Base-by-base conservation (phyloP, 768 basidiomycete genomes). In the Kwoniella sp. region DNA sequence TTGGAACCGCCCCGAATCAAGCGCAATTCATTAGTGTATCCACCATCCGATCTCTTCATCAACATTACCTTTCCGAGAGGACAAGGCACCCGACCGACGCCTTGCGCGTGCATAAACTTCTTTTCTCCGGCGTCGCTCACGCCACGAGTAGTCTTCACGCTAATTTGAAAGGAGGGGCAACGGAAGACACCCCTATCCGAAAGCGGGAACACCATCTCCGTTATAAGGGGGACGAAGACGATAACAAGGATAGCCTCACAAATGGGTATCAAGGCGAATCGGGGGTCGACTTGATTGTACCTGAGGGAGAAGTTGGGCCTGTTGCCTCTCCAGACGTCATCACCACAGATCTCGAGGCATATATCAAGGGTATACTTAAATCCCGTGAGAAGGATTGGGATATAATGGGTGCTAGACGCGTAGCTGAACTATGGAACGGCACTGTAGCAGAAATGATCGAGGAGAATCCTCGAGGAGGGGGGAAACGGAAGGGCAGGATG, bases 341-440 rank as follows among this genome's bases (percentile, higher is more conserved):
- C 37, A 76, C 74, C 2, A 69, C 65, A 2, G 68, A 76, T 46
- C 63, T 76, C n/a, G 74, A 76, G 25, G 72, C 74, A 25, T 76
- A 76, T 52, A 71, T 64, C 24, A 66, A 63, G 21, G 69, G 72
- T 12, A 68, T 76, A 46, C 55, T 73, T 22, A 69, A 70, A 48
- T 67, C 64, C 13, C 51, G 71, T 19, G 70, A 76, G 30, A 76
- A 76, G 56, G 74, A 76, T 47, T 67, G 70, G 70, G 72, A 69
- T 27, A 19, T 68, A 26, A 67, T 73, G 50, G 74, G 74, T 17
- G 69, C 70, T 6, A 52, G 74, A 36, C 47, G 72, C 22, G 54
- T 76, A 17, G 74, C 69, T 1, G 60, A 64, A 44, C 49, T 76
- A 36, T 76, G 74, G 74, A 65, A 63, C 24, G 74, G 72, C 3